Evolutionary conservation across 225 moss, liverwort and hornwort species (phyloP).

Genomic region (Polytrichum commune): DNA sequence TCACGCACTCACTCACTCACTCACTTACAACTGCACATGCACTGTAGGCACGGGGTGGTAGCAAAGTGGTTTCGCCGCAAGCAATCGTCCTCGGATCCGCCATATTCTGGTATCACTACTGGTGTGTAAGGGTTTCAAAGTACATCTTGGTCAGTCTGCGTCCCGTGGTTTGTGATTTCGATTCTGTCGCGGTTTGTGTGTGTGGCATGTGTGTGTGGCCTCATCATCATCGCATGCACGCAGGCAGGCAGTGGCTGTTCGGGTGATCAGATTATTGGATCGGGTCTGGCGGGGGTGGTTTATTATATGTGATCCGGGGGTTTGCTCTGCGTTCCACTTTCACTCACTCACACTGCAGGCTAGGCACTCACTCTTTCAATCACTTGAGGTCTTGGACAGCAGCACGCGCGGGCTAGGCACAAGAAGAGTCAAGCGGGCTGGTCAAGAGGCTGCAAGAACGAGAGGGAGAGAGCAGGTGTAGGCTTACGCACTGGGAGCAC

Average conservation of each 20-base stretch:
- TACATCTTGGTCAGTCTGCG: constrained; percentile 26
- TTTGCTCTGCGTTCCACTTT: constrained; percentile 30
- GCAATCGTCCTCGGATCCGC: neutral
- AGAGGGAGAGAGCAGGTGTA: neutral
- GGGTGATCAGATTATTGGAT: neutral
- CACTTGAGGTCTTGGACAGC: constrained; percentile 1
- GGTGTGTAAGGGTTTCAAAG: neutral
- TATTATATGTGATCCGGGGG: constrained; percentile 42
- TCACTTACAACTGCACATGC: constrained; percentile 1
- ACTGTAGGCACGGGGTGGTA: constrained; percentile 42
- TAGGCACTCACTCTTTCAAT: constrained; percentile 35
- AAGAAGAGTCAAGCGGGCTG: neutral
- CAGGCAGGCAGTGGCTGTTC: too few species aligned
- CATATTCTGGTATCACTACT: neutral
- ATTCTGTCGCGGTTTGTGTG: constrained; percentile 9
- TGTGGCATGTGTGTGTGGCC: neutral
- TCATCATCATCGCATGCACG: neutral
- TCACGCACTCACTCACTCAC: constrained; percentile 5
- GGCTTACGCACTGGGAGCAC: constrained; percentile 10
- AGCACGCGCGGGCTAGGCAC: constrained; percentile 23
- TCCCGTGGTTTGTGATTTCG: constrained; percentile 22
- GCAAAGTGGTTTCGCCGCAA: constrained; percentile 35
- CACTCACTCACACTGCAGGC: constrained; percentile 37
- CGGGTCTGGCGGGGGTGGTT: constrained; percentile 2
- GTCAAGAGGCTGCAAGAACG: neutral